Evolutionary conservation across 2,329 filamentous ascomycete species (phyloP).

Genomic region (Talaromyces marneffei): DNA sequence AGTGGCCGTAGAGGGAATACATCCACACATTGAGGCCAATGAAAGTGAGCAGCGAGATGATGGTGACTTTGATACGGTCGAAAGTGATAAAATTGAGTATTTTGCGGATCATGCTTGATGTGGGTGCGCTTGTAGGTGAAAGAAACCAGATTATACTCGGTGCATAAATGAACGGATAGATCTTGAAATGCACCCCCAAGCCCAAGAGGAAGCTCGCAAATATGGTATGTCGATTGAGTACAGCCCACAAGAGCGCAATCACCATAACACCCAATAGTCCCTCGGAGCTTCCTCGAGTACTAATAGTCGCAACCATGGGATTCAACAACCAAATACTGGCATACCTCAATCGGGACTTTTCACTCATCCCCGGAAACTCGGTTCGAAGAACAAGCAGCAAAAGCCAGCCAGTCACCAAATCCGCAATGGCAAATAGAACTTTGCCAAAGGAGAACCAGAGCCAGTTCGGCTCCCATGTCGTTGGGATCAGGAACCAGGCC

Average conservation of each 20-base stretch:
- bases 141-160: conserved; percentile 47
- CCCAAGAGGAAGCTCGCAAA: conserved; percentile 73
- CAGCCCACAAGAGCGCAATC: conserved; percentile 76
- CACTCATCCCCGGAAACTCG: conserved; percentile 39
- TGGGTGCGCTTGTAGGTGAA: conserved; percentile 15
- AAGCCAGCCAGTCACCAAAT: conserved; percentile 78
- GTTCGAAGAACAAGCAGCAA: conserved; percentile 53
- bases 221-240: conserved; percentile 54
- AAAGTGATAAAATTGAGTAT: conserved; percentile 34
- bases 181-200: conserved; percentile 90
- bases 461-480: conserved; percentile 51
- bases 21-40: conserved; percentile 67
- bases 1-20: conserved; percentile 69
- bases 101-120: conserved; percentile 15
- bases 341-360: conserved; percentile 61
- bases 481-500: conserved; percentile 84
- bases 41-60: conserved; percentile 68
- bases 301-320: conserved; percentile 96
- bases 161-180: conserved; percentile 96
- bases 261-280: conserved; percentile 82
- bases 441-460: conserved; percentile 80
- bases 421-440: conserved; percentile 73
- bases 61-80: conserved; percentile 32
- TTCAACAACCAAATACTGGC: conserved; percentile 90
- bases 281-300: conserved; percentile 89